Conservation (phyloP, 352 stramenopile genomes). For the Phytophthora vignae region DNA sequence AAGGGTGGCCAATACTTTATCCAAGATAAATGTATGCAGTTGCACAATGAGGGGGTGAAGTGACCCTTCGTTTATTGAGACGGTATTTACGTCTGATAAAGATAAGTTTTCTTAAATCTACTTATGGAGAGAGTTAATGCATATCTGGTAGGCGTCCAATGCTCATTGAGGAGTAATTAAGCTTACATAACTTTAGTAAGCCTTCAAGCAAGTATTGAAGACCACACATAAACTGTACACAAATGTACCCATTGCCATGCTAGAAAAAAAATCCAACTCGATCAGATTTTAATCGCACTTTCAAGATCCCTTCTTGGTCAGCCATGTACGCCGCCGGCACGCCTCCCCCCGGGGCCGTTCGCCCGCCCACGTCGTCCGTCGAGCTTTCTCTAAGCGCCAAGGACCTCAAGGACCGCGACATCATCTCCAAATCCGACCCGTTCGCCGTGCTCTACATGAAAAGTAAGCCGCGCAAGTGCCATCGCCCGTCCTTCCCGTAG, state of each 20-base stretch:
- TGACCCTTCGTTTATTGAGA: too few species aligned
- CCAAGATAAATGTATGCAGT: too few species aligned
- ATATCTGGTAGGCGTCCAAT: too few species aligned
- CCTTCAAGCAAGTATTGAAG: too few species aligned
- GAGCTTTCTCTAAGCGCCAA: conserved; percentile 88
- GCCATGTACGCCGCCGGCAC: conserved; percentile 30
- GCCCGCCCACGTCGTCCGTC: conserved; percentile 56
- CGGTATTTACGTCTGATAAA: too few species aligned
- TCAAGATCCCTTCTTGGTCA: conserved; percentile 15
- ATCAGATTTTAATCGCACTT: conserved; percentile 3
- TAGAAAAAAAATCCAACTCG: neutral
- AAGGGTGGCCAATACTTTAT: too few species aligned
- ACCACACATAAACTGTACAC: neutral
- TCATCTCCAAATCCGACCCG: conserved; percentile 89
- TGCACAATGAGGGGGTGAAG: too few species aligned
- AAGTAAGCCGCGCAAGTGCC: conserved; percentile 20
- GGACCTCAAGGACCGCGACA: conserved; percentile 86
- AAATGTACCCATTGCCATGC: neutral
- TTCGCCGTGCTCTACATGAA: conserved; percentile 76
- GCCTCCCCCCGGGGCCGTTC: conserved; percentile 16
- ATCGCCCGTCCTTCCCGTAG: neutral
- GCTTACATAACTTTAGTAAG: too few species aligned
- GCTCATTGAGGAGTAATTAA: too few species aligned
- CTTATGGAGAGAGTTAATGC: too few species aligned
- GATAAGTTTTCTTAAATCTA: too few species aligned